phyloP scores from a whole-genome alignment of 1,139 yeast species.

The Yamadazyma diospyri region DNA sequence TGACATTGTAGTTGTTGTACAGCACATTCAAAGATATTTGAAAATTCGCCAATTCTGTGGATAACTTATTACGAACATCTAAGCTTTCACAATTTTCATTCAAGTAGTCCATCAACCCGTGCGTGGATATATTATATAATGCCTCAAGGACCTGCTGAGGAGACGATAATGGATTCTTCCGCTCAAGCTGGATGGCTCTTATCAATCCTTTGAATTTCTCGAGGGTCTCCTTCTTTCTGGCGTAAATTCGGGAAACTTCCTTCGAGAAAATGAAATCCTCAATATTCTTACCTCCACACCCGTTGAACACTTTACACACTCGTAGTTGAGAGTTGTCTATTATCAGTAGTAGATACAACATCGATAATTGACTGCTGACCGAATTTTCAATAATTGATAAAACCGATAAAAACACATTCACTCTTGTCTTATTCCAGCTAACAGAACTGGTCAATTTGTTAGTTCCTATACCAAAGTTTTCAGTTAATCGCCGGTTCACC shows the following conservation, averaged over 20 bases:
- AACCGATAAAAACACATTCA: constrained; percentile 50
- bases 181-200: constrained; percentile 12
- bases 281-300: constrained; percentile 12
- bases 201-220: constrained; percentile 12
- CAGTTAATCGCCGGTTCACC: constrained; percentile 34
- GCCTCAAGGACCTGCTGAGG: constrained; percentile 20
- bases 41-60: constrained; percentile 23
- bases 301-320: constrained; percentile 25
- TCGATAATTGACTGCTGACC: constrained; percentile 31
- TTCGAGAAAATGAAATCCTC: constrained; percentile 17
- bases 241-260: constrained; percentile 8
- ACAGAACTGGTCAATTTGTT: constrained; percentile 46
- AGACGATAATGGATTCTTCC: constrained; percentile 12
- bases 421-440: constrained; percentile 50
- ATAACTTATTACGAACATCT: constrained; percentile 15
- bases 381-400: constrained; percentile 37
- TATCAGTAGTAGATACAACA: constrained; percentile 25
- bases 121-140: constrained; percentile 18
- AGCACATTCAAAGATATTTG: constrained; percentile 23
- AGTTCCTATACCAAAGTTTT: constrained; percentile 38
- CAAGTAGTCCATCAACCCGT: constrained; percentile 19
- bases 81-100: constrained; percentile 14
- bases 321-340: constrained; percentile 26
- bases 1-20: constrained; percentile 16
- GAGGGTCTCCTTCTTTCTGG: constrained; percentile 4